Evolutionary conservation across 257 asterid species (phyloP).

Genomic region (Lycium barbarum): DNA sequence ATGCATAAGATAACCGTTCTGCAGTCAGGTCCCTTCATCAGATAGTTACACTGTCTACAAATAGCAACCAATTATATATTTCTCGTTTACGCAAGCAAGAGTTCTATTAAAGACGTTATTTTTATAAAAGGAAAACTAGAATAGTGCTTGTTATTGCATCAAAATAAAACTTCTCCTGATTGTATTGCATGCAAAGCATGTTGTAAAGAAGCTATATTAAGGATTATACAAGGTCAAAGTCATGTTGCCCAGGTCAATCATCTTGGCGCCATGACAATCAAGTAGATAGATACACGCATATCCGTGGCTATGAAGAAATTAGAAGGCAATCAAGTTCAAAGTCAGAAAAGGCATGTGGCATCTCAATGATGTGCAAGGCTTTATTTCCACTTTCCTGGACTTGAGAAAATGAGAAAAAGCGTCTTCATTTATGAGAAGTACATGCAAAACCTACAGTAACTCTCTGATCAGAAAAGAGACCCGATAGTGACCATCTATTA

Average conservation of each 20-base stretch:
- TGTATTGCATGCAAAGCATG: not conserved
- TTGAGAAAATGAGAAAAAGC: not conserved
- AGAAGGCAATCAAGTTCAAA: not conserved
- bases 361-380: constrained; percentile 10
- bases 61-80: not conserved
- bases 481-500: not conserved
- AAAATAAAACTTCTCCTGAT: not conserved
- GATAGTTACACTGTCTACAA: not conserved
- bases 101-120: not conserved
- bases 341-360: not conserved
- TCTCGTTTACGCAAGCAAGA: not conserved
- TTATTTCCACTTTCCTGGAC: not conserved
- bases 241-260: constrained; percentile 12
- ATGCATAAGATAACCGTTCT: not conserved
- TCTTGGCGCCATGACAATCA: not conserved
- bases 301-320: not conserved
- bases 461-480: not conserved
- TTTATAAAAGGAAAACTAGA: not conserved
- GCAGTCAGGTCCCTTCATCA: not conserved
- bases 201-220: not conserved
- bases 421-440: not conserved
- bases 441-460: not conserved
- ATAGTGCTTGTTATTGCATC: not conserved
- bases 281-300: not conserved
- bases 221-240: not conserved